A percentile compares a stretch with the other conserved stretches of the same genome.
These are phyloP conservation scores for Phlyctochytrium bullatum DNA, from an alignment of 192 early-diverging fungal species.

Conservation along the genomic window DNA sequence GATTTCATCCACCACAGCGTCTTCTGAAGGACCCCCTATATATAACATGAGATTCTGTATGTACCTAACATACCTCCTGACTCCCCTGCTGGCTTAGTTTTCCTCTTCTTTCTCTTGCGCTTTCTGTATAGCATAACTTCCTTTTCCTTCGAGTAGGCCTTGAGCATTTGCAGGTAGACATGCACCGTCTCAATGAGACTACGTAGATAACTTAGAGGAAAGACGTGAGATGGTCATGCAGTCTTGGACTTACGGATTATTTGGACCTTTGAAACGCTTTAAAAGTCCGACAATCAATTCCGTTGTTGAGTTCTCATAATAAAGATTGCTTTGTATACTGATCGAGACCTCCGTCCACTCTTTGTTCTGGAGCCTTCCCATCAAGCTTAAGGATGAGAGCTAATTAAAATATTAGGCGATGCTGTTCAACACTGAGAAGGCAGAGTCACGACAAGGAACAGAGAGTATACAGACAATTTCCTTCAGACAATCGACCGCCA, in stretches of 20 bases:
- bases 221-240: slow-evolving; percentile 12
- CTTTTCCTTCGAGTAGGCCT: slow-evolving; percentile 56
- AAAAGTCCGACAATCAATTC: slow-evolving; percentile 58
- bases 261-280: slow-evolving; percentile 46
- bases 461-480: slow-evolving; percentile 51
- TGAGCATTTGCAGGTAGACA: slow-evolving; percentile 60
- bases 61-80: slow-evolving; percentile 13
- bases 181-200: slow-evolving; percentile 54
- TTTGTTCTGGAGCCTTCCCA: slow-evolving; percentile 48
- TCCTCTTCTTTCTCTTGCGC: slow-evolving; percentile 5
- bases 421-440: too few species aligned
- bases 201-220: slow-evolving; percentile 41
- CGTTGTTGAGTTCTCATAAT: slow-evolving; percentile 61
- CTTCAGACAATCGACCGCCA: slow-evolving; percentile 57
- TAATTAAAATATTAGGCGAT: too few species aligned
- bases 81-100: slow-evolving; percentile 3
- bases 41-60: slow-evolving; percentile 14
- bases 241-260: slow-evolving; percentile 10
- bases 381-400: slow-evolving; percentile 38
- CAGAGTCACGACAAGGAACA: too few species aligned
- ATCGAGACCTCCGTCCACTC: slow-evolving; percentile 56
- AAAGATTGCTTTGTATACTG: slow-evolving; percentile 68
- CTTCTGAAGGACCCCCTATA: slow-evolving; percentile 11
- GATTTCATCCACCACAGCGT: slow-evolving; percentile 6
- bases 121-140: slow-evolving; percentile 43